phyloP scores from a whole-genome alignment of 306 rosid genomes.

The Cicer arietinum region DNA sequence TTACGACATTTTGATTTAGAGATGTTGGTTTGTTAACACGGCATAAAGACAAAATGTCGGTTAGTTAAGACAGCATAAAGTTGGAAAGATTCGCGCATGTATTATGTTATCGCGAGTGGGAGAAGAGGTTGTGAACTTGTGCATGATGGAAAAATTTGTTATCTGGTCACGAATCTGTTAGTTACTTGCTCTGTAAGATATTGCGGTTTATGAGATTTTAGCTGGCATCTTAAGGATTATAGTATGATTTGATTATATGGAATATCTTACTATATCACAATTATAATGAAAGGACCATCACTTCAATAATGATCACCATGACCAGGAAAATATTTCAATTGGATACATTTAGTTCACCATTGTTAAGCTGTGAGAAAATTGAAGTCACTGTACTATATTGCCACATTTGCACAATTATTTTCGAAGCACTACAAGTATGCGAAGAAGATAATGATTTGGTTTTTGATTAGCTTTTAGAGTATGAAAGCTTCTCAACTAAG shows the following conservation, averaged over 20 bases:
- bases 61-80: conserved; percentile 34
- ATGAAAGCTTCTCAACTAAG: neutral
- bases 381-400: neutral
- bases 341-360: neutral
- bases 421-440: neutral
- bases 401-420: neutral
- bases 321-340: too few species aligned
- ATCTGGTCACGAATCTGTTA: conserved; percentile 10
- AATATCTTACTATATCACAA: conserved; percentile 11
- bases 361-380: neutral
- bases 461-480: neutral
- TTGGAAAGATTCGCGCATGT: conserved; percentile 6
- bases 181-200: neutral
- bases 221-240: conserved; percentile 33
- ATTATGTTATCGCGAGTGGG: neutral
- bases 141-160: conserved; percentile 17
- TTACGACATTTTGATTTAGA: conserved; percentile 2
- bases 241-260: neutral
- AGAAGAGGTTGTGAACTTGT: conserved; percentile 16
- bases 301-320: neutral
- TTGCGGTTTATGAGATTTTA: neutral
- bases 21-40: conserved; percentile 32
- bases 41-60: conserved; percentile 9
- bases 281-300: neutral
- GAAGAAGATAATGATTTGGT: neutral